A percentile compares a stretch with the other conserved stretches of the same genome.
phyloP scores from a whole-genome alignment of 768 basidiomycete genomes.

The Boletus rubroflammeus region DNA sequence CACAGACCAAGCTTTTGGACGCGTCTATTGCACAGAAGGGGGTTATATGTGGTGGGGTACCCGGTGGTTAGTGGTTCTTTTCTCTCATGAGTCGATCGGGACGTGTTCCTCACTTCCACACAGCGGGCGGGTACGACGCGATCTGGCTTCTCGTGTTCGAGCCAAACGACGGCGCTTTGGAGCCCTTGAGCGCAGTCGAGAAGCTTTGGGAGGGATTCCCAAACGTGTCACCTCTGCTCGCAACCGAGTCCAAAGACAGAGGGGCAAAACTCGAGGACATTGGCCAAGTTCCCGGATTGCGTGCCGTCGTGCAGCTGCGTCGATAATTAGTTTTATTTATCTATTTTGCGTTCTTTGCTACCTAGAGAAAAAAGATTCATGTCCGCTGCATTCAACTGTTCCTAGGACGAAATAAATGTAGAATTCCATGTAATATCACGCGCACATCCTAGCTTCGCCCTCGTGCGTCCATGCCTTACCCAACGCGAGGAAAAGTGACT shows the following conservation, averaged over 20 bases:
- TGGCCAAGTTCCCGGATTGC: constrained; percentile 54
- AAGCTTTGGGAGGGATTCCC: constrained; percentile 61
- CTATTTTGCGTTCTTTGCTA: background rate
- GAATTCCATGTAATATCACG: constrained; percentile 35
- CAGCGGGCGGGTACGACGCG: constrained; percentile 97
- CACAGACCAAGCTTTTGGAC: constrained; percentile 83
- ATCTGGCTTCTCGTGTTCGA: constrained; percentile 89
- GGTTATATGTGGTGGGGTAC: constrained; percentile 92
- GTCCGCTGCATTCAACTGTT: constrained; percentile 5
- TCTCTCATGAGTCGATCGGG: background rate
- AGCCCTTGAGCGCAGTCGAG: constrained; percentile 62
- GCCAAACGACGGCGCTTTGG: constrained; percentile 42
- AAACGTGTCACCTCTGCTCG: constrained; percentile 67
- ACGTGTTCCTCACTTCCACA: background rate
- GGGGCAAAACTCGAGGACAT: constrained; percentile 65
- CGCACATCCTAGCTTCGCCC: constrained; percentile 70
- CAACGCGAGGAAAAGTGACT: constrained; percentile 75
- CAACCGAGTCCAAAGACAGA: constrained; percentile 62
- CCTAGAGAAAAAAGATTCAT: constrained; percentile 2
- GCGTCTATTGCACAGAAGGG: constrained; percentile 73
- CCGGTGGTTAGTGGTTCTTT: constrained; percentile 66
- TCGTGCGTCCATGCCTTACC: constrained; percentile 74
- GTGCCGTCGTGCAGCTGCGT: constrained; percentile 32
- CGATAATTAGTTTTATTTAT: constrained; percentile 6
- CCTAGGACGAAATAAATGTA: constrained; percentile 23